Conservation (phyloP, 441 rosid genomes). For the Monsonia emarginata region DNA sequence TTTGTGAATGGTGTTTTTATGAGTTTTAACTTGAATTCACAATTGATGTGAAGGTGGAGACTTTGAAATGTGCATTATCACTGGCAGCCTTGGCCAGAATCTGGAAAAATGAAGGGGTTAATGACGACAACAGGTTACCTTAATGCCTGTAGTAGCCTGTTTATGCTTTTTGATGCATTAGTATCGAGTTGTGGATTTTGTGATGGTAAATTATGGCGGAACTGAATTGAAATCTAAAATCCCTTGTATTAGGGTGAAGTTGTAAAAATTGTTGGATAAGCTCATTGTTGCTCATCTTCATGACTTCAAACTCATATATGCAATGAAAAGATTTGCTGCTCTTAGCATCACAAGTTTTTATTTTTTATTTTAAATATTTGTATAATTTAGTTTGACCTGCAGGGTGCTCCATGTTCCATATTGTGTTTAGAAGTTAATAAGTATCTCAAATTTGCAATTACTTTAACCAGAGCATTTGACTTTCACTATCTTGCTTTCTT, state of each 20-base stretch:
- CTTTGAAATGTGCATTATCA: constrained; percentile 73
- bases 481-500: neutral
- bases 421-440: neutral
- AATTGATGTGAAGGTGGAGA: constrained; percentile 55
- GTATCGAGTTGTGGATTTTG: neutral
- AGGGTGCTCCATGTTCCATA: neutral
- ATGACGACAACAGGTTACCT: constrained; percentile 71
- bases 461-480: neutral
- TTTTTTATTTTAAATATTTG: no score
- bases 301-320: neutral
- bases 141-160: neutral
- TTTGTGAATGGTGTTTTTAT: neutral
- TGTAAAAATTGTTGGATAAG: neutral
- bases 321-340: neutral
- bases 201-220: neutral
- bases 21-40: neutral
- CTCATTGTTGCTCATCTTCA: neutral
- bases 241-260: neutral
- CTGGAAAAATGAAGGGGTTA: constrained; percentile 74
- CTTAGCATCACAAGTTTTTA: neutral
- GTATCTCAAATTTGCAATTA: neutral
- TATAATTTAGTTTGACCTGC: no score
- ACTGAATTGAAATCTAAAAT: neutral
- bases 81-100: constrained; percentile 72
- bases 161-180: neutral